Conservation (phyloP, 2,329 filamentous ascomycete species). For the Atkinsonella hypoxylon region DNA sequence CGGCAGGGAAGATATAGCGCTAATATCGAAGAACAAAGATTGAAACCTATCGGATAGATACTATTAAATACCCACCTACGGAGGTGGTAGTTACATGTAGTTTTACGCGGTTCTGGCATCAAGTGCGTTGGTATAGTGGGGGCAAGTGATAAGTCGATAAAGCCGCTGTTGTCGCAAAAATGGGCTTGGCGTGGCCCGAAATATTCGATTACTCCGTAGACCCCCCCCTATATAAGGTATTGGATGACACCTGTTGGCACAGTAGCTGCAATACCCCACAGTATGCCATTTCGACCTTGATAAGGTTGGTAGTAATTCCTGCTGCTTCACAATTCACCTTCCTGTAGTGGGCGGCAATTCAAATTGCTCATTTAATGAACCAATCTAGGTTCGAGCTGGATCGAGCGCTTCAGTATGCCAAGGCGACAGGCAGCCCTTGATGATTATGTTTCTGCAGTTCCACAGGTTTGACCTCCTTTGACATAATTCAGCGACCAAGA, state of each 20-base stretch:
- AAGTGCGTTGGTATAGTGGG: background rate
- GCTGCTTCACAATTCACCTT: background rate
- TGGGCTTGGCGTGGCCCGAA: too few relatives aligned
- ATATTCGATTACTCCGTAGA: too few relatives aligned
- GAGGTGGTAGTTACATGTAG: background rate
- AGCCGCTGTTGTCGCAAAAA: too few relatives aligned
- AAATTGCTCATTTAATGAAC: background rate
- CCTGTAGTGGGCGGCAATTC: background rate
- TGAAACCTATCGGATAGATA: too few relatives aligned
- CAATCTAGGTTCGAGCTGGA: background rate
- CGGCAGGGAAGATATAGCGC: too few relatives aligned
- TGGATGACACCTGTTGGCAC: background rate
- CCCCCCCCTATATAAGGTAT: too few relatives aligned
- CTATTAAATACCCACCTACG: too few relatives aligned
- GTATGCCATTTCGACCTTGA: too few relatives aligned
- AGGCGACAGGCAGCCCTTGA: slow-evolving; percentile 33
- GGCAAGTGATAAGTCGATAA: background rate
- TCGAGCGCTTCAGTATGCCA: slow-evolving; percentile 24
- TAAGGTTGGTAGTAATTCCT: background rate
- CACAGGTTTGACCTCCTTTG: slow-evolving; percentile 23
- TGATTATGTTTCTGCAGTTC: slow-evolving; percentile 34
- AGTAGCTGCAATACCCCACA: background rate
- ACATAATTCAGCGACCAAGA: background rate
- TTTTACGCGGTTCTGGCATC: background rate
- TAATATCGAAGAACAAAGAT: too few relatives aligned